These are phyloP conservation scores for Suillus brevipes DNA, from an alignment of 768 basidiomycete genomes.

Conservation along the genomic window DNA sequence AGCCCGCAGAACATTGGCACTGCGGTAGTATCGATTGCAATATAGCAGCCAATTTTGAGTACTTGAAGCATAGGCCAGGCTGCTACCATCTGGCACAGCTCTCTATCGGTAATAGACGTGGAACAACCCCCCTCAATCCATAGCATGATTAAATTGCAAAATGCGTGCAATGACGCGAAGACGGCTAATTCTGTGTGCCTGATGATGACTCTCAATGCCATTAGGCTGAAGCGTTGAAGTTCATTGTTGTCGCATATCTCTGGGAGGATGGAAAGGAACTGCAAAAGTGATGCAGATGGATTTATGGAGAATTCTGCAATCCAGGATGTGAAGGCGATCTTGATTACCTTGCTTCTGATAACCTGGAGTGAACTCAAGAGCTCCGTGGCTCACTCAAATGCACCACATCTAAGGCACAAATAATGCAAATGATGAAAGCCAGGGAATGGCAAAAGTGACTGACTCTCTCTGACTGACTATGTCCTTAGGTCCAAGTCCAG, in stretches of 20 bases:
- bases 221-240: neutral
- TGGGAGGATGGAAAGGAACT: neutral
- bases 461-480: neutral
- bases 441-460: neutral
- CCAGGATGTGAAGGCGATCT: neutral
- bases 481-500: neutral
- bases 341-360: neutral
- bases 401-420: neutral
- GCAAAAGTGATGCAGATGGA: neutral
- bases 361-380: neutral
- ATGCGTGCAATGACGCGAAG: neutral
- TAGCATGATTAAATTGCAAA: neutral
- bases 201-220: neutral
- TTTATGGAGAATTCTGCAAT: neutral
- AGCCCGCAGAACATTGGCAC: neutral
- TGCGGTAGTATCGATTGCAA: neutral
- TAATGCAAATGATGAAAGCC: neutral
- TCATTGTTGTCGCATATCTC: neutral
- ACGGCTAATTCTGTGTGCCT: neutral
- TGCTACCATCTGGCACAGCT: too few relatives aligned
- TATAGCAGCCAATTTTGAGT: too few relatives aligned
- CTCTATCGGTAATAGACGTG: too few relatives aligned
- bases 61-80: too few relatives aligned
- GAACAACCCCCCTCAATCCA: conserved; percentile 13
- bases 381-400: neutral